Evolutionary conservation across 768 basidiomycete genomes (phyloP), one percentile per base, ranked within the genome.

Genomic region (Pluteus cervinus): DNA sequence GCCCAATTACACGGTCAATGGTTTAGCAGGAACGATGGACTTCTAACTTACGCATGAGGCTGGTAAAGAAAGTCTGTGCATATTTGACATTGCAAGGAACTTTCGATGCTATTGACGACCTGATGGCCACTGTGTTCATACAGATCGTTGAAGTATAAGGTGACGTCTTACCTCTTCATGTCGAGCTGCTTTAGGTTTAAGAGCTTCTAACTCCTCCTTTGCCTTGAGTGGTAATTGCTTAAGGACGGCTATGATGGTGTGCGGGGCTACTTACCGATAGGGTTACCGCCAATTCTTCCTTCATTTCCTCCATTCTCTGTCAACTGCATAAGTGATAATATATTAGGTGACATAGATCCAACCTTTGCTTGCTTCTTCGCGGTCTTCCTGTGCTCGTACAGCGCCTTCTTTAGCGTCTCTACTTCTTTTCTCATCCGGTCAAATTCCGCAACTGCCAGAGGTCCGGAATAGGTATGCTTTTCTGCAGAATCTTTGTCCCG

Each of bases 11-110:
- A 31, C 11, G 5, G 30, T 24, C 22, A 33, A 22, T 15, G 6
- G 5, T 36, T 4, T 22, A 15, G 24, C 6, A 29, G 22, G 25
- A 20, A 29, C 7, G 21, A 33, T 8, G 5, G 5, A 23, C n/a
- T n/a, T n/a, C n/a, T 23, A 28, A 71, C 81, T 46, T 52, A 86
- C 84, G 73, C 75, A 51, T 71, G 80, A 17, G 85, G 85, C 43
- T 74, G 73, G 26, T 67, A 51, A 7, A 86, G 60, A 8, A 78
- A 54, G 14, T 87, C 85, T 65, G 85, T 79, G 51, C 85, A 87
- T 29, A 87, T 85, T 49, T 86, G 84, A 50, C 85, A 87, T 48
- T 76, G 77, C 12, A 82, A 54, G 22, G 72, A 71, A 17, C 57
- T 52, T 57, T 86, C 82, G 16, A 85, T 69, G 5, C 62, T 63